These are phyloP conservation scores for Bipolaris bicolor DNA, from an alignment of 2,329 filamentous ascomycete genomes.

Conservation along the genomic window DNA sequence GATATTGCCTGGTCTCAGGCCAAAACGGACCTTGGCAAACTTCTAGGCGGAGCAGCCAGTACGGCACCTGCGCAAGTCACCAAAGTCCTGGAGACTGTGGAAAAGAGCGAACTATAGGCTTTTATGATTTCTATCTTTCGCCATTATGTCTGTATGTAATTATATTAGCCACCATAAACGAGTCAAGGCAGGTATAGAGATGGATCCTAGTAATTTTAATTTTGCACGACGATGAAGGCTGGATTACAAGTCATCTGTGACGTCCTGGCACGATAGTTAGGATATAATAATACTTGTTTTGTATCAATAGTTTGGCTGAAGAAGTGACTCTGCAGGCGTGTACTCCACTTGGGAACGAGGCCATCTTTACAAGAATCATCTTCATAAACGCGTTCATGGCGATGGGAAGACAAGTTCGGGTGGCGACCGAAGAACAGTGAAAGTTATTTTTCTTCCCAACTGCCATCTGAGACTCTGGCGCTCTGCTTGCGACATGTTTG, in stretches of 20 bases:
- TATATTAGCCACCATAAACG: constrained; percentile 32
- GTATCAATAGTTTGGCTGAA: constrained; percentile 96
- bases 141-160: constrained; percentile 39
- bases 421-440: neutral
- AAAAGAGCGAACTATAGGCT: constrained; percentile 53
- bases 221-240: constrained; percentile 4
- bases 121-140: constrained; percentile 37
- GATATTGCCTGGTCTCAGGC: constrained; percentile 70
- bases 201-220: constrained; percentile 36
- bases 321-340: constrained; percentile 72
- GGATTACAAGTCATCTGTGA: constrained; percentile 9
- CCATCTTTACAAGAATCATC: constrained; percentile 20
- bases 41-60: constrained; percentile 29
- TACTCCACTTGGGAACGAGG: constrained; percentile 41
- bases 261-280: constrained; percentile 92
- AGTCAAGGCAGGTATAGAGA: constrained; percentile 19
- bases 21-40: constrained; percentile 56
- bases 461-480: constrained; percentile 13
- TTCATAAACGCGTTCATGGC: constrained; percentile 9
- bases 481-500: constrained; percentile 11
- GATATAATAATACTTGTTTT: constrained; percentile 83
- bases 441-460: constrained; percentile 14
- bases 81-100: constrained; percentile 32
- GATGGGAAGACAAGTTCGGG: constrained; percentile 28
- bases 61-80: constrained; percentile 21